Evolutionary conservation across 352 stramenopile genomes (phyloP).

Genomic region (Phytophthora brassicae): DNA sequence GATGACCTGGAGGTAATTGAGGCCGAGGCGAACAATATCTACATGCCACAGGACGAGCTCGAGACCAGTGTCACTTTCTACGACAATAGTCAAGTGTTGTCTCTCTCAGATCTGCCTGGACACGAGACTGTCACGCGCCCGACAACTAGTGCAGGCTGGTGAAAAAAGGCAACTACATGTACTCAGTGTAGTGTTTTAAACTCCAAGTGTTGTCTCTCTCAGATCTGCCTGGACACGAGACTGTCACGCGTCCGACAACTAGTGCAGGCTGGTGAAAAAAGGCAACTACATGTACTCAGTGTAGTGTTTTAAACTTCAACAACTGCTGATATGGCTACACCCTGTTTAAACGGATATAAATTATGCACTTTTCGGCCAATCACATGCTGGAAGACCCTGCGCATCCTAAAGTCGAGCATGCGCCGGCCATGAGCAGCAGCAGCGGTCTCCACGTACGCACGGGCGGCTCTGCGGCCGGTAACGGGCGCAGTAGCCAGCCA

Average conservation of each 20-base stretch:
- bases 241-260: constrained; percentile 44
- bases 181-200: background rate
- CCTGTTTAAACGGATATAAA: background rate
- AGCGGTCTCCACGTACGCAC: constrained; percentile 29
- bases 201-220: constrained; percentile 66
- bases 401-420: constrained; percentile 10
- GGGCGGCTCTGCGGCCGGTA: constrained; percentile 5
- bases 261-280: constrained; percentile 43
- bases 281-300: background rate
- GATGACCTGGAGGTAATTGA: constrained; percentile 65
- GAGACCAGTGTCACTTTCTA: constrained; percentile 73
- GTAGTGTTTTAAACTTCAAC: constrained; percentile 1
- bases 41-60: constrained; percentile 58
- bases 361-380: background rate
- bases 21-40: constrained; percentile 52
- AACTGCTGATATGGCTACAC: background rate
- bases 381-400: background rate
- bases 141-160: constrained; percentile 52
- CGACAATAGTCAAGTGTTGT: constrained; percentile 72
- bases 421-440: constrained; percentile 23
- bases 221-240: constrained; percentile 46
- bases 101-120: constrained; percentile 54
- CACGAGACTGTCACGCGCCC: constrained; percentile 43
- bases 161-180: background rate
- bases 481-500: constrained; percentile 6